A percentile compares a stretch with the other conserved stretches of the same genome.
Conservation (phyloP, 768 basidiomycete genomes). For the Coprinopsis cinerea region DNA sequence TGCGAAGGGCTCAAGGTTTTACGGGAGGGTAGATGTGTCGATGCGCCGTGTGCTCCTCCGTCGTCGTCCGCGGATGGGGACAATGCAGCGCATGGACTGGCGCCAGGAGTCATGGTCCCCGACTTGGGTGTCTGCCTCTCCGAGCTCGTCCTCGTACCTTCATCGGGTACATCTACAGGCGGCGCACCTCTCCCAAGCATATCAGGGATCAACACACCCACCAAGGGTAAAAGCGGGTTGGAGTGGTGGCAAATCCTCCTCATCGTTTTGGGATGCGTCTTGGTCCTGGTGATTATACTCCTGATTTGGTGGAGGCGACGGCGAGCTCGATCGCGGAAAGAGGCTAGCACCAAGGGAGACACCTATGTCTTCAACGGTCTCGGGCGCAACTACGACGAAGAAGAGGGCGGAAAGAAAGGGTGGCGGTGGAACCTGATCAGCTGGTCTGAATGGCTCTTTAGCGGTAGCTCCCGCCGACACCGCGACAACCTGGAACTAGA, state of each 20-base stretch:
- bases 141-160: no score
- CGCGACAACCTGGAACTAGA: no score
- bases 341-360: no score
- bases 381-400: no score
- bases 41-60: conserved; percentile 47
- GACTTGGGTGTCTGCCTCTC: conserved; percentile 76
- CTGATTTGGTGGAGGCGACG: not conserved
- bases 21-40: conserved; percentile 55
- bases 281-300: conserved; percentile 65
- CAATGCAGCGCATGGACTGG: conserved; percentile 8
- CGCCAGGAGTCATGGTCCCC: conserved; percentile 49
- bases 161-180: no score
- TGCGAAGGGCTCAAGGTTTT: conserved; percentile 68
- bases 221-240: conserved; percentile 32
- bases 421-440: no score
- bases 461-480: no score
- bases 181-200: conserved; percentile 45
- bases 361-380: no score
- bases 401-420: no score
- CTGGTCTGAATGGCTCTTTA: no score
- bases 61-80: not conserved
- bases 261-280: conserved; percentile 76
- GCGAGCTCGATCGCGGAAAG: not conserved
- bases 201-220: conserved; percentile 54
- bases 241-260: conserved; percentile 84